Evolutionary conservation across 2,329 filamentous ascomycete species (phyloP), one percentile per base, ranked within the genome.

Genomic region (Colletotrichum orchidophilum): DNA sequence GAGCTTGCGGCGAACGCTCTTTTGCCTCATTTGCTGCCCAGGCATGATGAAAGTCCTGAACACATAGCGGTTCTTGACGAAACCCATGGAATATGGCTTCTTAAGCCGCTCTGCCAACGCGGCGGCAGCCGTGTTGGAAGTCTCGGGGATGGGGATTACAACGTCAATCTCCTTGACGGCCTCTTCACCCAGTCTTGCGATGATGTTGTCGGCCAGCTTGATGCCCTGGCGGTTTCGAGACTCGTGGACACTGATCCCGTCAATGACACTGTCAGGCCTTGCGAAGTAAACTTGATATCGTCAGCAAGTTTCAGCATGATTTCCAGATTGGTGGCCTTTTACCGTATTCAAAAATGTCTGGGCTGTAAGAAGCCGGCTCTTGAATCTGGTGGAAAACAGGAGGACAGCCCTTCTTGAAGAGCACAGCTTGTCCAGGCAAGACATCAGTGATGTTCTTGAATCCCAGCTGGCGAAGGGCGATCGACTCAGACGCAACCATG

Each of bases 401-500:
- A 64, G 86, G 84, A 60, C 88, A 86, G 50, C 94, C 94, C 83
- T 97, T 97, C 77, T 92, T 86, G 73, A 97, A 91, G 77, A 97
- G 94, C 73, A 97, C 94, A 2, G 94, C 94, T 82, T 97, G 89
- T 26, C 95, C 95, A 0, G 95, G 94, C 64, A 92, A 83, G 74
- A 97, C 93, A 77, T 97, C 93, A 49, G 87, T 82, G 75, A 97
- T 92, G 77, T 94, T 86, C 39, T 81, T 85, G 83, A 96, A 97
- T 18, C 94, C 94, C 58, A 96, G 91, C 80, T 97, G 94, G 55
- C 88, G 88, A 57, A 97, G 84, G 9, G 94, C 95, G 60, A 97
- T 91, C 9, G 93, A 96, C 81, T 97, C 95, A 0, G 94, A 97
- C 1, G 94, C 94, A 85, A 97, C 90, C 88, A 97, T 94, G 84